A percentile compares a stretch with the other conserved stretches of the same genome.
These are phyloP conservation scores for Lactifluus piperatus DNA, from an alignment of 768 basidiomycete species.

Conservation along the genomic window DNA sequence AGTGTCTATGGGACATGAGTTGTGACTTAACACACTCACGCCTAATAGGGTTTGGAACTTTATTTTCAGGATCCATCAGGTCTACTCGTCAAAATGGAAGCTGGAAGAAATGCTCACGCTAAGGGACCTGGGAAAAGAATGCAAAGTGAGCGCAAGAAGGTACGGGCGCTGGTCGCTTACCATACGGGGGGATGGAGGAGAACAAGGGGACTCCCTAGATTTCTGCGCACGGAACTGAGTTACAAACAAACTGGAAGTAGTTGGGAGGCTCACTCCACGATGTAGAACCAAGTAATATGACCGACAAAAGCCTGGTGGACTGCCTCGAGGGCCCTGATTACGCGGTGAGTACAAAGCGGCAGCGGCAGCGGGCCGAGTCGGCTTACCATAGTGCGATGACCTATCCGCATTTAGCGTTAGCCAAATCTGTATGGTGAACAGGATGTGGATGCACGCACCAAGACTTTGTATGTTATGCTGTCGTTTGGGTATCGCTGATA, in stretches of 20 bases:
- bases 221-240: neutral
- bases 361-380: neutral
- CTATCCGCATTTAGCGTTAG: neutral
- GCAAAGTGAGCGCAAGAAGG: neutral
- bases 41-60: slow-evolving; percentile 16
- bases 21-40: slow-evolving; percentile 2
- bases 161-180: slow-evolving; percentile 3
- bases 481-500: slow-evolving; percentile 18
- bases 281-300: slow-evolving; percentile 13
- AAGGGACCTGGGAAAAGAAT: slow-evolving; percentile 10
- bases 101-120: slow-evolving; percentile 8
- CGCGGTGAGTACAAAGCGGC: neutral
- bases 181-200: slow-evolving; percentile 15
- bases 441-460: slow-evolving; percentile 6
- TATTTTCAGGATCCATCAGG: neutral
- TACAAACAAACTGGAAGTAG: neutral
- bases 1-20: neutral
- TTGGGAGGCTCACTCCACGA: slow-evolving; percentile 1
- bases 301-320: slow-evolving; percentile 17
- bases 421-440: neutral
- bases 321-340: slow-evolving; percentile 13
- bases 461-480: slow-evolving; percentile 5
- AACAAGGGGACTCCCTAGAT: neutral
- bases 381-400: slow-evolving; percentile 14
- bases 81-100: neutral